Conservation (phyloP, 129 eudicot genomes). For the Flaveria brownii region DNA sequence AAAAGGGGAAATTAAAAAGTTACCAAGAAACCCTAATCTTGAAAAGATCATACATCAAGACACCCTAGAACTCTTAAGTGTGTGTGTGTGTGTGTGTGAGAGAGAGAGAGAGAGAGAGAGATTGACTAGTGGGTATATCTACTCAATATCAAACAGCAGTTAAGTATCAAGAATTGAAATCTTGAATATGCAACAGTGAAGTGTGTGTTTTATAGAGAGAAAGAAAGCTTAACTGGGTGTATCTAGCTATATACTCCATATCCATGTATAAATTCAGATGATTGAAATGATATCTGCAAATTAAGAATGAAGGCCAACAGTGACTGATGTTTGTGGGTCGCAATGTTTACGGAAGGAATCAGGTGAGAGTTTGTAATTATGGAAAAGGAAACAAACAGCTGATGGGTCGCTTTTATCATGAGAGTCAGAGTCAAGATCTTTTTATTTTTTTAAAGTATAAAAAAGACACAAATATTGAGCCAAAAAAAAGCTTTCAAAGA, state of each 20-base stretch:
- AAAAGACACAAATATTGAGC: not conserved
- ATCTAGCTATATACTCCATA: not conserved
- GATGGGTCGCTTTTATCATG: slow-evolving; percentile 82
- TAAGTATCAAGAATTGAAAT: slow-evolving; percentile 1
- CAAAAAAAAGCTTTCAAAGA: slow-evolving; percentile 29
- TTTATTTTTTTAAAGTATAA: not conserved
- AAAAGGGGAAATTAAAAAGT: not conserved
- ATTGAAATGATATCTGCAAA: slow-evolving; percentile 14
- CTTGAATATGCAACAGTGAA: slow-evolving; percentile 19
- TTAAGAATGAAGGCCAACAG: slow-evolving; percentile 18
- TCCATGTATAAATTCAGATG: not conserved
- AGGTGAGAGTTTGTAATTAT: slow-evolving; percentile 41
- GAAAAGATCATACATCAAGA: slow-evolving; percentile 10
- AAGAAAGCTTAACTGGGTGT: slow-evolving; percentile 31
- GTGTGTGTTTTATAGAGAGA: slow-evolving; percentile 13
- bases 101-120: not conserved
- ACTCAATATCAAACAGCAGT: not conserved
- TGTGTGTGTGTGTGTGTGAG: not conserved
- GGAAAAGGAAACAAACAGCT: slow-evolving; percentile 39
- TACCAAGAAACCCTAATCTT: slow-evolving; percentile 34
- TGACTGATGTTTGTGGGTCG: slow-evolving; percentile 30
- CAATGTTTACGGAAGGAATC: slow-evolving; percentile 24
- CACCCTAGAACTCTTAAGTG: not conserved
- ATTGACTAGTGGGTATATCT: not conserved
- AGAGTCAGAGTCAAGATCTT: slow-evolving; percentile 50